Conservation (phyloP, 2,329 filamentous ascomycete species). For the Pseudodiploospora longispora region DNA sequence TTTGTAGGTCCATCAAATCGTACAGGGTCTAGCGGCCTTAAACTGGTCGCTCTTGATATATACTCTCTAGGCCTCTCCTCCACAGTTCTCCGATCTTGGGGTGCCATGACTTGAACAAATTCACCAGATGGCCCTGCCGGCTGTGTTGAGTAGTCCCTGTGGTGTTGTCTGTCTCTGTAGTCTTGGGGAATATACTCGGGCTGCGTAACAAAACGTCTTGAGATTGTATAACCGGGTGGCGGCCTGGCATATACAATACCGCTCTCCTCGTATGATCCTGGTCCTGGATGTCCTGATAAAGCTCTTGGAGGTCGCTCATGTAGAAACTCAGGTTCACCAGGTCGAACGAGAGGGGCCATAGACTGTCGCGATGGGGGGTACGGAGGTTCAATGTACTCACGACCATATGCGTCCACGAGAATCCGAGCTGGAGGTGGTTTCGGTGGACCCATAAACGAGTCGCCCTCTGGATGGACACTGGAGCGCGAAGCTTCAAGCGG, state of each 20-base stretch:
- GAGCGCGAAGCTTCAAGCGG: constrained; percentile 34
- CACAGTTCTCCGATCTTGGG: constrained; percentile 31
- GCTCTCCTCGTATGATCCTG: constrained; percentile 42
- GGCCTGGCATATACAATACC: constrained; percentile 40
- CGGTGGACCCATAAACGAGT: constrained; percentile 43
- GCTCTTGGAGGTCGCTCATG: constrained; percentile 58
- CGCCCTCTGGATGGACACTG: constrained; percentile 40
- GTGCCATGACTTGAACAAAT: constrained; percentile 39
- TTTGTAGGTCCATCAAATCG: constrained; percentile 33
- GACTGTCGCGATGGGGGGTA: constrained; percentile 42
- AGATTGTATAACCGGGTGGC: constrained; percentile 41
- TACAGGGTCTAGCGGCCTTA: constrained; percentile 42
- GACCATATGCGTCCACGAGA: constrained; percentile 74
- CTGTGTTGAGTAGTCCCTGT: constrained; percentile 49
- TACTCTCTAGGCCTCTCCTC: constrained; percentile 47
- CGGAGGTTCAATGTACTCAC: constrained; percentile 60
- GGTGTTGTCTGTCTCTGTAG: constrained; percentile 46
- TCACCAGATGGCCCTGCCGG: constrained; percentile 36
- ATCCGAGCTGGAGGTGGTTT: constrained; percentile 55
- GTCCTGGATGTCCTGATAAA: constrained; percentile 39
- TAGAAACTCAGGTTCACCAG: constrained; percentile 46
- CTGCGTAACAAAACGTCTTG: constrained; percentile 53
- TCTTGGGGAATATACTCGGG: constrained; percentile 48
- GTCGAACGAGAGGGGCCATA: constrained; percentile 37
- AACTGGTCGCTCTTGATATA: constrained; percentile 46